A percentile compares a stretch with the other conserved stretches of the same genome.
phyloP scores from a whole-genome alignment of 805 yeast genomes.

The Monosporozyma servazzii region DNA sequence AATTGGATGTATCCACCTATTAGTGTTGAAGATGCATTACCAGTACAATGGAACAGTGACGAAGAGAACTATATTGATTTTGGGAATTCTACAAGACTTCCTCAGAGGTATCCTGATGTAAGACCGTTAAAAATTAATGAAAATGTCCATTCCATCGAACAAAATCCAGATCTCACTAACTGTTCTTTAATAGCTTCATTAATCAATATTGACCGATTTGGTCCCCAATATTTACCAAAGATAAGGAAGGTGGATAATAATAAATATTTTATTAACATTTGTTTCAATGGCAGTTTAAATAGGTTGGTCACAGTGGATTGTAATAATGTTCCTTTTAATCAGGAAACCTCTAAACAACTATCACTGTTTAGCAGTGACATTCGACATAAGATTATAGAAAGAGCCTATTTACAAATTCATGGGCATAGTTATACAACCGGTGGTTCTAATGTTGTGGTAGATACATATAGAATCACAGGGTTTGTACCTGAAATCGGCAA shows the following conservation, averaged over 20 bases:
- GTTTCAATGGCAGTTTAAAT: constrained; percentile 22
- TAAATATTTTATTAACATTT: constrained; percentile 15
- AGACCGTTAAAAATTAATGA: constrained; percentile 6
- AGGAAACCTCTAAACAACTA: constrained; percentile 10
- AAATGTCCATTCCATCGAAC: constrained; percentile 11
- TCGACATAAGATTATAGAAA: constrained; percentile 44
- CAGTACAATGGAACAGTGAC: constrained; percentile 13
- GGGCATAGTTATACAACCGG: constrained; percentile 49
- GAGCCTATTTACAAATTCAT: constrained; percentile 56
- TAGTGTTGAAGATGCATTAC: constrained; percentile 13
- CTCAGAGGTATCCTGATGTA: constrained; percentile 6
- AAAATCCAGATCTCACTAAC: constrained; percentile 34
- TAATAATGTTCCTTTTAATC: constrained; percentile 15
- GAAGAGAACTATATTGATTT: background rate
- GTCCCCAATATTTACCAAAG: constrained; percentile 6
- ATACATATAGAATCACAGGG: constrained; percentile 55
- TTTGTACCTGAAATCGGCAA: constrained; percentile 59
- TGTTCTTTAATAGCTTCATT: constrained; percentile 72
- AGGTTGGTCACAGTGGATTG: constrained; percentile 19
- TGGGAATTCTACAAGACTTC: constrained; percentile 1
- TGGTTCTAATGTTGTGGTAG: constrained; percentile 74
- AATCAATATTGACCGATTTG: constrained; percentile 37
- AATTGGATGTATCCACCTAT: constrained; percentile 23
- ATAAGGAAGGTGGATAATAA: constrained; percentile 10
- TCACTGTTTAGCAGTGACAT: constrained; percentile 11